Evolutionary conservation across 148 eudicot species (phyloP).

Genomic region (Beta vulgaris): DNA sequence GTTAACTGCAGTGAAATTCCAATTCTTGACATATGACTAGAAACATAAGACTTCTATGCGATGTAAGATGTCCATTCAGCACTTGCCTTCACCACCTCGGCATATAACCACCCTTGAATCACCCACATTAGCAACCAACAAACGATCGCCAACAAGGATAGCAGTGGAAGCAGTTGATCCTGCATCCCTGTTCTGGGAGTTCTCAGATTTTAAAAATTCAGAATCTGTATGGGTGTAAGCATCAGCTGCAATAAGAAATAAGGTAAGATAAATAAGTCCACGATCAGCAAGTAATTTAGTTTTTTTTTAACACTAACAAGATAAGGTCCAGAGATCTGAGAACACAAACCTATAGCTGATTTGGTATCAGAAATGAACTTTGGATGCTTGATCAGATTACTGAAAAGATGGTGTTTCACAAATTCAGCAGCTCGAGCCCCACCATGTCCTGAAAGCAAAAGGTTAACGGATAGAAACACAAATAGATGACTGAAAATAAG

Average conservation of each 20-base stretch:
- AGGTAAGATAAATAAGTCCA: neutral
- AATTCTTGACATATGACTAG: neutral
- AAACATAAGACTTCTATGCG: neutral
- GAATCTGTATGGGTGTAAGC: constrained; percentile 88
- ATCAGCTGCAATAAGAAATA: constrained; percentile 59
- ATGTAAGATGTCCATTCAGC: constrained; percentile 1
- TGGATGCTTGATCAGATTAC: constrained; percentile 85
- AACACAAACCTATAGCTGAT: constrained; percentile 75
- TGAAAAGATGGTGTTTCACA: constrained; percentile 88
- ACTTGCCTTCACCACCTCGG: constrained; percentile 81
- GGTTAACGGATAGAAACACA: neutral
- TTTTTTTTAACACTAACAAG: neutral
- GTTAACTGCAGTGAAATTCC: neutral
- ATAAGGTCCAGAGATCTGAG: constrained; percentile 4
- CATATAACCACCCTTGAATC: constrained; percentile 97
- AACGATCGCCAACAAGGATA: constrained; percentile 91
- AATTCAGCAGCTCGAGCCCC: constrained; percentile 99
- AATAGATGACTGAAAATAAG: neutral
- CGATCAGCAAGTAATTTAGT: neutral
- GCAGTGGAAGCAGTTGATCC: constrained; percentile 99
- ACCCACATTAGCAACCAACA: constrained; percentile 95
- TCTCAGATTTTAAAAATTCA: constrained; percentile 87
- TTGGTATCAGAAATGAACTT: constrained; percentile 96
- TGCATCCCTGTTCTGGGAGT: constrained; percentile 80
- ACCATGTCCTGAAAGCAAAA: constrained; percentile 68